Evolutionary conservation across 176 grass and related monocot genomes (phyloP).

Genomic region (Oropetium thomaeum): DNA sequence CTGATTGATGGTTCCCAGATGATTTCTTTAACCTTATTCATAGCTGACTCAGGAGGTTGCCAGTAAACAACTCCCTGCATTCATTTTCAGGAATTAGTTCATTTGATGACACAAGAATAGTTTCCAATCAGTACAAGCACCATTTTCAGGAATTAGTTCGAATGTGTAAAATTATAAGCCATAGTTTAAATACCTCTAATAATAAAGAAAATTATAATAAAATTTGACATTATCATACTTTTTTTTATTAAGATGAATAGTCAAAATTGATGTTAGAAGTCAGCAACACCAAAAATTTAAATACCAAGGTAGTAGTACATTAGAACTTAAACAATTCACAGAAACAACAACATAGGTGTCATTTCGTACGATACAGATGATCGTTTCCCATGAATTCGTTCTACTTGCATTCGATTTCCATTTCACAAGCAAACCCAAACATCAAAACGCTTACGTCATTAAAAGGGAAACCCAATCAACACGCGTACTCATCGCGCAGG

Average conservation of each 20-base stretch:
- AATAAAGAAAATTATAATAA: no score
- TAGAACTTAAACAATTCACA: neutral
- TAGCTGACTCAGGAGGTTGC: slow-evolving; percentile 77
- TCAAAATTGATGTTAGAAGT: no score
- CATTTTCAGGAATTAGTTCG: neutral
- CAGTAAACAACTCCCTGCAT: slow-evolving; percentile 94
- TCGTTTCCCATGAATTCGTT: neutral
- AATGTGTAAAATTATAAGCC: no score
- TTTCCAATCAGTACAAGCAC: neutral
- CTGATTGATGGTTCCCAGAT: slow-evolving; percentile 68
- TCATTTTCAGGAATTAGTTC: neutral
- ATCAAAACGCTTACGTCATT: neutral
- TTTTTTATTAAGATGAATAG: no score
- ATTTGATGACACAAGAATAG: neutral
- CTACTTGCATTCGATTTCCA: neutral
- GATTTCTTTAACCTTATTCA: slow-evolving; percentile 69
- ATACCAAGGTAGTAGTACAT: no score
- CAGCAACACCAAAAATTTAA: no score
- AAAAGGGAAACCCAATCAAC: neutral
- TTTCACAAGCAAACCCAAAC: neutral
- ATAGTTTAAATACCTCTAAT: no score
- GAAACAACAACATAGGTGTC: neutral
- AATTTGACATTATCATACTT: no score
- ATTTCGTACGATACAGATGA: neutral
- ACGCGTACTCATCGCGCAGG: neutral